Conservation (phyloP, 306 rosid species). For the Quercus aquifolioides region DNA sequence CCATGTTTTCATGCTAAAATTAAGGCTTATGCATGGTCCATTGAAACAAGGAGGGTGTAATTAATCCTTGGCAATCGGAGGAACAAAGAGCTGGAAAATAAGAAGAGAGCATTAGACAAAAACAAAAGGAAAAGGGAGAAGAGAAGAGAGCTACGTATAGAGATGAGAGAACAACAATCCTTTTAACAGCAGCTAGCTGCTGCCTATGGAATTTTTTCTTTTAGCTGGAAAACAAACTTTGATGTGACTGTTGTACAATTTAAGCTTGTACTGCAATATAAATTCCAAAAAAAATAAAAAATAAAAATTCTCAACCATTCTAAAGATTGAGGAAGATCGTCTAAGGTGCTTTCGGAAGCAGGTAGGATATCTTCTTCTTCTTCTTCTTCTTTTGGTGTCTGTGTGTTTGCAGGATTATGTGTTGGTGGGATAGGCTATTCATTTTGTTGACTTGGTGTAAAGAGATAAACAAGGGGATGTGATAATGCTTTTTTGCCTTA, state of each 20-base stretch:
- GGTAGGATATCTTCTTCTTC: conserved; percentile 5
- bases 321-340: no score
- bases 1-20: conserved; percentile 46
- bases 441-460: no score
- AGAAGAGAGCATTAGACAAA: neutral
- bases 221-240: conserved; percentile 1
- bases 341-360: conserved; percentile 7
- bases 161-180: neutral
- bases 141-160: neutral
- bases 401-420: no score
- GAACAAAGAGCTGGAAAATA: conserved; percentile 11
- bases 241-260: conserved; percentile 1
- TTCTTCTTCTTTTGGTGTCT: neutral
- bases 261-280: neutral
- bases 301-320: no score
- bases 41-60: conserved; percentile 14
- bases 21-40: conserved; percentile 35
- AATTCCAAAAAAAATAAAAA: neutral
- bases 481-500: no score
- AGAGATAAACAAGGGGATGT: no score
- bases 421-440: no score
- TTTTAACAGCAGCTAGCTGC: neutral
- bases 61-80: conserved; percentile 16
- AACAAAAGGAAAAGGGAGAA: neutral
- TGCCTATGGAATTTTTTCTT: conserved; percentile 1